phyloP scores from a whole-genome alignment of 331 rosid genomes.

The Stylosanthes scabra region DNA sequence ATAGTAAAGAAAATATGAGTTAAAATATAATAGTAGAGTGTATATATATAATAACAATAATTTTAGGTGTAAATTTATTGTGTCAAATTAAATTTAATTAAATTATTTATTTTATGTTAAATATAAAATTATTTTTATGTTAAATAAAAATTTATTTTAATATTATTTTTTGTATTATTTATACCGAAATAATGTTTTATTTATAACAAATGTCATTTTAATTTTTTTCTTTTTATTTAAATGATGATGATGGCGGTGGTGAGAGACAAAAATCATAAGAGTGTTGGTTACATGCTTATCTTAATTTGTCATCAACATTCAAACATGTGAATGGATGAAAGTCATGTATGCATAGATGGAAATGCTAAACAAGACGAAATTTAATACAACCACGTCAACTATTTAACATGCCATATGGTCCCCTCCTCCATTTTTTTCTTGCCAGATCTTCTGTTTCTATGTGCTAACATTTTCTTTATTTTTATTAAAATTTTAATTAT shows the following conservation, averaged over 20 bases:
- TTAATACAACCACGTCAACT: conserved; percentile 32
- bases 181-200: too few relatives aligned
- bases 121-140: too few relatives aligned
- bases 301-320: conserved; percentile 38
- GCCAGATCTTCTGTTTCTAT: conserved; percentile 16
- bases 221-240: background rate
- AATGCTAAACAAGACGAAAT: conserved; percentile 28
- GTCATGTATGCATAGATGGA: conserved; percentile 26
- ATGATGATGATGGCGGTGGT: conserved; percentile 18
- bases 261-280: conserved; percentile 3
- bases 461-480: background rate
- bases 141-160: too few relatives aligned
- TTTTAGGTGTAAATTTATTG: too few relatives aligned
- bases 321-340: conserved; percentile 44
- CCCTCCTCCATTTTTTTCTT: conserved; percentile 23
- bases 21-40: too few relatives aligned
- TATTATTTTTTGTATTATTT: too few relatives aligned
- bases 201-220: too few relatives aligned
- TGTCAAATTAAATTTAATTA: too few relatives aligned
- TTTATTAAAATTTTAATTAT: too few relatives aligned
- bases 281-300: conserved; percentile 17
- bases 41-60: too few relatives aligned
- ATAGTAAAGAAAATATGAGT: too few relatives aligned
- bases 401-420: conserved; percentile 30
- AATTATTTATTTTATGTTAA: too few relatives aligned